A percentile compares a stretch with the other conserved stretches of the same genome.
phyloP scores from a whole-genome alignment of 768 basidiomycete species.

The Lactarius tabidus region DNA sequence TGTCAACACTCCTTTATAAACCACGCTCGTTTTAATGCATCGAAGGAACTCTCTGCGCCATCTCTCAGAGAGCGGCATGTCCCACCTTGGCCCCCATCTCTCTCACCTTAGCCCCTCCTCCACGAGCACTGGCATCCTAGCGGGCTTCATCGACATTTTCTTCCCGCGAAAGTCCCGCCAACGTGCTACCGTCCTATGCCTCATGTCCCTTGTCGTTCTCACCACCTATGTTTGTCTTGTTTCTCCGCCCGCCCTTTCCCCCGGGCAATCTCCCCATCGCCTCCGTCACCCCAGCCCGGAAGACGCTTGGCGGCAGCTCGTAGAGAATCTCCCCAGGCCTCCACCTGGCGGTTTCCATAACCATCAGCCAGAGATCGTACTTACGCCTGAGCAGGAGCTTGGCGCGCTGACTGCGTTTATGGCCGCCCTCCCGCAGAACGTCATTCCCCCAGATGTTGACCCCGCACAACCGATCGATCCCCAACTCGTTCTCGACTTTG shows the following conservation, averaged over 20 bases:
- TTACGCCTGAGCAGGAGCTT: constrained; percentile 59
- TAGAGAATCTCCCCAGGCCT: constrained; percentile 3
- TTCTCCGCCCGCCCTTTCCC: constrained; percentile 13
- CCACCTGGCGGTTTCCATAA: constrained; percentile 25
- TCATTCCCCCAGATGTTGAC: constrained; percentile 63
- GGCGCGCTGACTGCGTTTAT: constrained; percentile 73
- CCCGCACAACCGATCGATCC: constrained; percentile 68
- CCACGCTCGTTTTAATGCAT: constrained; percentile 20
- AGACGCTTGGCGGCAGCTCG: constrained; percentile 20
- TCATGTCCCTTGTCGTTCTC: constrained; percentile 17
- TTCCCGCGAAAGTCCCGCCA: constrained; percentile 23
- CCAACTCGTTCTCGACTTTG: constrained; percentile 78
- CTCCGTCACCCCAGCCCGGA: neutral
- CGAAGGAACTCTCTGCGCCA: constrained; percentile 22
- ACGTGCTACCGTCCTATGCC: constrained; percentile 22
- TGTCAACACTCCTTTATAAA: constrained; percentile 15
- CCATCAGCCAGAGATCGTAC: constrained; percentile 39
- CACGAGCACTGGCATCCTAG: neutral
- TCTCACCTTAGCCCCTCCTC: constrained; percentile 1
- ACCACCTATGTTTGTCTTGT: constrained; percentile 23
- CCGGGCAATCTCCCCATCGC: neutral
- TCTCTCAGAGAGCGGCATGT: constrained; percentile 4
- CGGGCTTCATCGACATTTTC: constrained; percentile 12
- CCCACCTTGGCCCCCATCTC: neutral
- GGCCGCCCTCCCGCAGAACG: constrained; percentile 68